phyloP scores from a whole-genome alignment of 306 rosid genomes.

The Quercus robur region DNA sequence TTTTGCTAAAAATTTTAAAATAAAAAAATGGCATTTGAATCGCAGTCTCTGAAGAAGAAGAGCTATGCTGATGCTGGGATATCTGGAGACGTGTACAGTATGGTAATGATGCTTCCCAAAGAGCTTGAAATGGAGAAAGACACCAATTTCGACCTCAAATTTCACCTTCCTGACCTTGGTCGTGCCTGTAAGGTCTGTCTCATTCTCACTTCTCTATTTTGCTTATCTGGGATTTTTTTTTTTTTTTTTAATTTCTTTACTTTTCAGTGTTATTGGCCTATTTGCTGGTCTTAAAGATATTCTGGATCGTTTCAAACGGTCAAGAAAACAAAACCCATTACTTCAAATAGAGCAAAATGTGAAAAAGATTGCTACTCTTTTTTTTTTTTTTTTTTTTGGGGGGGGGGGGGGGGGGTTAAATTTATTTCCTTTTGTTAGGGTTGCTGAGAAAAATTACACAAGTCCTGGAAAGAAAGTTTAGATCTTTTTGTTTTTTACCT shows the following conservation, averaged over 20 bases:
- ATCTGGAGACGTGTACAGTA: conserved; percentile 50
- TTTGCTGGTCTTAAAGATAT: not conserved
- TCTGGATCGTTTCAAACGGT: not conserved
- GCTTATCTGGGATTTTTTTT: not conserved
- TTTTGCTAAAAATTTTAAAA: not conserved
- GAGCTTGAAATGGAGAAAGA: conserved; percentile 38
- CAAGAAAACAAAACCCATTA: not conserved
- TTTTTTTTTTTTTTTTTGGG: too few species aligned
- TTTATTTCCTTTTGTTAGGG: too few species aligned
- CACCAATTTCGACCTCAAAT: conserved; percentile 29
- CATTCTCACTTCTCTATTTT: not conserved
- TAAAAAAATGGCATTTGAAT: conserved; percentile 49
- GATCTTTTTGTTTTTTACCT: too few species aligned
- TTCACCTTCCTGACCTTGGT: conserved; percentile 55
- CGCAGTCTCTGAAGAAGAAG: conserved; percentile 47
- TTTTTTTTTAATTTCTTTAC: too few species aligned
- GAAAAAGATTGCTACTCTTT: too few species aligned
- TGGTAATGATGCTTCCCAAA: conserved; percentile 38
- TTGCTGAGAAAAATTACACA: too few species aligned
- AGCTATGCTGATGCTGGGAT: conserved; percentile 23
- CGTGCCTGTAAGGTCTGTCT: conserved; percentile 33
- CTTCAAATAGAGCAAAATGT: not conserved
- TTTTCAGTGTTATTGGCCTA: not conserved
- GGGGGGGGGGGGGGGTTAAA: too few species aligned
- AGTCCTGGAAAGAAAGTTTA: too few species aligned